Base-by-base conservation (phyloP, 306 rosid genomes). In the Chamaecrista fasciculata region DNA sequence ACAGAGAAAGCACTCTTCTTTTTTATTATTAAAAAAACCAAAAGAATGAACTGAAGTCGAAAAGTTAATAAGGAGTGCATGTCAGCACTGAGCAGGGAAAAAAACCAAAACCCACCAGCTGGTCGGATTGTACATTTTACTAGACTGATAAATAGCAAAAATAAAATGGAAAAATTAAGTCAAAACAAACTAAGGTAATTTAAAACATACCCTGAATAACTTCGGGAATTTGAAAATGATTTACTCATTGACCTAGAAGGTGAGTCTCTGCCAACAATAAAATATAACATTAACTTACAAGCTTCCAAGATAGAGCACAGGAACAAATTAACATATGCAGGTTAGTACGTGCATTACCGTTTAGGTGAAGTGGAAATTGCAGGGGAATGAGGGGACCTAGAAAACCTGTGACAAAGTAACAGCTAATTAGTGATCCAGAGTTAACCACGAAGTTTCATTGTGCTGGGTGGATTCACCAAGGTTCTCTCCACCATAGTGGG, bases 231-330 rank as follows among this genome's bases (percentile, higher is more conserved):
- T 55, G 86, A 89, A 75, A 67, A 72, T 8, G 86, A 84, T 81
- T 72, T 71, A 75, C 88, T 85, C 76, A 70, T 78, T 50, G 96
- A 89, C 81, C 86, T 80, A 39, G 83, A 44, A 67, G 84, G 83
- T 21, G 81, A 84, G 37, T 78, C 75, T 62, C 89, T 85, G 85
- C 82, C 43, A 31, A 33, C 61, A 69, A 69, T 48, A 65, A 25
- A 73, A 68, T 67, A 59, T 4, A 67, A 24, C 21, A 67, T 4
- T 25, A 14, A 42, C 42, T 58, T 63, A 78, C 44, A 76, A 18
- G 10, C 46, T 47, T 74, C 64, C 43, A 75, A 63, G 47, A 59
- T 11, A 63, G 23, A 67, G 36, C 16, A 75, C 20, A 34, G 23
- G 39, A 58, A n/a, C 23, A 31, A 39, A 12, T 36, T 18, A 19